Evolutionary conservation across 2,329 filamentous ascomycete genomes (phyloP).

Genomic region (Geosmithia flava): DNA sequence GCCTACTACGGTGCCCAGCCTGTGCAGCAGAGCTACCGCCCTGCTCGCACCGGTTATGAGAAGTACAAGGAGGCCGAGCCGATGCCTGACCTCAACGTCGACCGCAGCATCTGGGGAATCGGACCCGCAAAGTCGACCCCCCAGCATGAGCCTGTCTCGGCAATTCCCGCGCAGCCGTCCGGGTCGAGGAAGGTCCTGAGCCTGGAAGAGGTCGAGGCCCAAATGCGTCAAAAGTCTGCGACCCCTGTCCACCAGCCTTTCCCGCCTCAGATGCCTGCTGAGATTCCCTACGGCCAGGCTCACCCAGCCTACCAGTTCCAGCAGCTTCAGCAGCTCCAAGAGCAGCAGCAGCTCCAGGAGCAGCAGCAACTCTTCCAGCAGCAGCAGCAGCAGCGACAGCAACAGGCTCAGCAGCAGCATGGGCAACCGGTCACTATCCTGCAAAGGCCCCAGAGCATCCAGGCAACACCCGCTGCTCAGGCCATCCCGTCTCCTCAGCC

Average conservation of each 20-base stretch:
- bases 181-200: constrained; percentile 74
- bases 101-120: constrained; percentile 85
- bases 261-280: constrained; percentile 13
- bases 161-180: constrained; percentile 13
- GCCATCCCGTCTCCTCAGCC: constrained; percentile 9
- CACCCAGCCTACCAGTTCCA: constrained; percentile 10
- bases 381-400: constrained; percentile 17
- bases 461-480: constrained; percentile 18
- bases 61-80: constrained; percentile 78
- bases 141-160: constrained; percentile 11
- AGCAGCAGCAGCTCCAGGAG: neutral
- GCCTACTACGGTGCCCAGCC: constrained; percentile 25
- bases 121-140: constrained; percentile 36
- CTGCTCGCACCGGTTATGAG: constrained; percentile 75
- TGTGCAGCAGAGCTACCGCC: constrained; percentile 26
- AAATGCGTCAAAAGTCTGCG: constrained; percentile 56
- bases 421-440: constrained; percentile 41
- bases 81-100: constrained; percentile 81
- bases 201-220: constrained; percentile 90
- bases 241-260: constrained; percentile 15
- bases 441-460: constrained; percentile 35
- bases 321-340: constrained; percentile 7
- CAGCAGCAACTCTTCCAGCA: constrained; percentile 4
- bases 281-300: constrained; percentile 10
- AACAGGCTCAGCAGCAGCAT: constrained; percentile 19